Conservation (phyloP, 345 rosid species). For the Combretum micranthum region DNA sequence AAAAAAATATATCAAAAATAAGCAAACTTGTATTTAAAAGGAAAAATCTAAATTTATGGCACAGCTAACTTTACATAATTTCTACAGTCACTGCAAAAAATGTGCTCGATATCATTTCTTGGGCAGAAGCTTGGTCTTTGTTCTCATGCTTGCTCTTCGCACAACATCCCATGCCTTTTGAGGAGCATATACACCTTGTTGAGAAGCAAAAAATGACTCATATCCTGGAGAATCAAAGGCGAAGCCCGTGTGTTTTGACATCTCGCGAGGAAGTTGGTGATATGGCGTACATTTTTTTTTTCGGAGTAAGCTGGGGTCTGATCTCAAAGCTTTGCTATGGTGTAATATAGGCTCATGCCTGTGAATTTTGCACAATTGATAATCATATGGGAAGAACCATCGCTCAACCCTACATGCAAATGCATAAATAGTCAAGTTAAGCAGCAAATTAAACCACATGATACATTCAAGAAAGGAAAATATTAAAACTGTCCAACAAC, state of each 20-base stretch:
- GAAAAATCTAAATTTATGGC: background rate
- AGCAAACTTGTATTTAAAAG: slow-evolving; percentile 7
- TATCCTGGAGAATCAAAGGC: slow-evolving; percentile 98
- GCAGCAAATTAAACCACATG: background rate
- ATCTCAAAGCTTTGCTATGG: slow-evolving; percentile 36
- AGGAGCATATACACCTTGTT: slow-evolving; percentile 77
- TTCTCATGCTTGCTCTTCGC: slow-evolving; percentile 74
- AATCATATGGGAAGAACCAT: slow-evolving; percentile 95
- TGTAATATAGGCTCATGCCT: slow-evolving; percentile 44
- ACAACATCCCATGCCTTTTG: slow-evolving; percentile 99
- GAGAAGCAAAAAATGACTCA: slow-evolving; percentile 94
- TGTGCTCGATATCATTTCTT: slow-evolving; percentile 15
- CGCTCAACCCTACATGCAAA: slow-evolving; percentile 58
- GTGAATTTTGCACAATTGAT: slow-evolving; percentile 89
- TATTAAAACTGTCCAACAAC: background rate
- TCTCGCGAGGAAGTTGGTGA: slow-evolving; percentile 81
- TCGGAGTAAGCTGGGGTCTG: slow-evolving; percentile 56
- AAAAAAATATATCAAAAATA: background rate
- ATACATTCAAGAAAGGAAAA: no score
- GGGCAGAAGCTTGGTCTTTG: slow-evolving; percentile 42
- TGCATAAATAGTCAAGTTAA: background rate
- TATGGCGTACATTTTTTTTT: slow-evolving; percentile 74
- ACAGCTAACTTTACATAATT: slow-evolving; percentile 6
- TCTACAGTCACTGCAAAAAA: slow-evolving; percentile 5
- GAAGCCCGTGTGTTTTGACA: slow-evolving; percentile 88